phyloP scores from a whole-genome alignment of 208 protist species.

The Endotrypanum monterogeii region DNA sequence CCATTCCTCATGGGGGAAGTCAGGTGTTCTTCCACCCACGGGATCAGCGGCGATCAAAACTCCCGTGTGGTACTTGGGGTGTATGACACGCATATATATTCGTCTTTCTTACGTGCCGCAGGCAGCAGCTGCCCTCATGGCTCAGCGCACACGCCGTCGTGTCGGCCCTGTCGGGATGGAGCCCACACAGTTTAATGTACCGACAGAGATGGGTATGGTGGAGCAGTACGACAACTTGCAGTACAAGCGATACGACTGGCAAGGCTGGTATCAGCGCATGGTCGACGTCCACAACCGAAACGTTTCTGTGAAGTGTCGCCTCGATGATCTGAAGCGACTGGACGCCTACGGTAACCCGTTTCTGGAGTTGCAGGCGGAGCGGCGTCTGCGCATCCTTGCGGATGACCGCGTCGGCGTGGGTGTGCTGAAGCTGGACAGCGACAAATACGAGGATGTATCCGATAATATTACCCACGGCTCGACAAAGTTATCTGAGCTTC shows the following conservation, averaged over 20 bases:
- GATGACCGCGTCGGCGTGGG: conserved; percentile 84
- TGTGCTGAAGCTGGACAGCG: conserved; percentile 87
- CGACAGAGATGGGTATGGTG: conserved; percentile 81
- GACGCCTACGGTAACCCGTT: conserved; percentile 77
- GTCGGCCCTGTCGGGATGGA: conserved; percentile 71
- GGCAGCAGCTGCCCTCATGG: conserved; percentile 73
- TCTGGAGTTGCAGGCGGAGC: conserved; percentile 82
- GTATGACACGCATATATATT: conserved; percentile 79
- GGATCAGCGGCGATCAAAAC: background rate
- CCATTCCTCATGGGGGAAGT: conserved; percentile 75
- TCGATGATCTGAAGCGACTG: conserved; percentile 81
- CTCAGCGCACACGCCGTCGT: conserved; percentile 75
- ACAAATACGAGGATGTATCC: conserved; percentile 89
- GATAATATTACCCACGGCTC: conserved; percentile 86
- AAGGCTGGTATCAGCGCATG: conserved; percentile 92
- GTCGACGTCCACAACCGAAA: conserved; percentile 91
- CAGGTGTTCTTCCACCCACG: conserved; percentile 49
- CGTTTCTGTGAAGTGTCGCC: conserved; percentile 78
- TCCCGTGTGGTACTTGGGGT: conserved; percentile 33
- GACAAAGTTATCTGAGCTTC: conserved; percentile 76
- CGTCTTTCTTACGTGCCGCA: conserved; percentile 84
- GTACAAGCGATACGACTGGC: conserved; percentile 92
- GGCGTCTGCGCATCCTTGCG: conserved; percentile 80
- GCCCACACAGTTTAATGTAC: conserved; percentile 74
- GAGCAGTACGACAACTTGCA: conserved; percentile 91